Conservation (phyloP, 805 yeast genomes). For the Nakazawaea holstii region DNA sequence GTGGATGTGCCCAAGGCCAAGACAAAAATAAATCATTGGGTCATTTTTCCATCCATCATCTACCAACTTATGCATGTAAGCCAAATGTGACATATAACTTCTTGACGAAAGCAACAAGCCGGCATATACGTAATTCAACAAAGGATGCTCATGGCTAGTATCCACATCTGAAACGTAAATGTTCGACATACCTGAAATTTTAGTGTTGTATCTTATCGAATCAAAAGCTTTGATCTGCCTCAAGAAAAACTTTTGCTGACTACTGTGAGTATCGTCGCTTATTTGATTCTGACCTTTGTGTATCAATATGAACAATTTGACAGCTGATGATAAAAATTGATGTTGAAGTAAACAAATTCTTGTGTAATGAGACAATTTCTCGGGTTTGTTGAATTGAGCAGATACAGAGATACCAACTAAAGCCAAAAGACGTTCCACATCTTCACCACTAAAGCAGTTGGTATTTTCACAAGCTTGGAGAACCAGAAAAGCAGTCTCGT, state of each 20-base stretch:
- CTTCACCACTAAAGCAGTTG: constrained; percentile 66
- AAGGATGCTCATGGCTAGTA: constrained; percentile 51
- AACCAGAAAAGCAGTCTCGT: constrained; percentile 61
- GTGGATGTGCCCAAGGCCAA: constrained; percentile 80
- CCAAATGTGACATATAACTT: constrained; percentile 77
- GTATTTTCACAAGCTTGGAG: constrained; percentile 72
- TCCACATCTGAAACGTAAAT: constrained; percentile 50
- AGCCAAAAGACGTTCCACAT: constrained; percentile 30
- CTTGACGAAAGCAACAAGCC: constrained; percentile 75
- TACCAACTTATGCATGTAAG: constrained; percentile 70
- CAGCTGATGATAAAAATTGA: constrained; percentile 70
- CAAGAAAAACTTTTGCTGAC: constrained; percentile 84
- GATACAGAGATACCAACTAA: constrained; percentile 6
- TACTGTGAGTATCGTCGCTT: constrained; percentile 61
- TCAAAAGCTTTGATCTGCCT: constrained; percentile 90
- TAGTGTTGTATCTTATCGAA: constrained; percentile 47
- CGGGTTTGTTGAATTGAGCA: constrained; percentile 44
- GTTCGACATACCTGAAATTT: constrained; percentile 76
- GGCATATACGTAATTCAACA: constrained; percentile 63
- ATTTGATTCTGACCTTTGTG: constrained; percentile 58
- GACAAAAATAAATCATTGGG: constrained; percentile 69
- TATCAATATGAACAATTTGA: constrained; percentile 61
- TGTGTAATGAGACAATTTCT: constrained; percentile 46
- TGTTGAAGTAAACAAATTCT: constrained; percentile 60
- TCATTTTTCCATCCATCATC: constrained; percentile 56